Evolutionary conservation across 352 stramenopile genomes (phyloP).

Genomic region (Phytophthora pluvialis): DNA sequence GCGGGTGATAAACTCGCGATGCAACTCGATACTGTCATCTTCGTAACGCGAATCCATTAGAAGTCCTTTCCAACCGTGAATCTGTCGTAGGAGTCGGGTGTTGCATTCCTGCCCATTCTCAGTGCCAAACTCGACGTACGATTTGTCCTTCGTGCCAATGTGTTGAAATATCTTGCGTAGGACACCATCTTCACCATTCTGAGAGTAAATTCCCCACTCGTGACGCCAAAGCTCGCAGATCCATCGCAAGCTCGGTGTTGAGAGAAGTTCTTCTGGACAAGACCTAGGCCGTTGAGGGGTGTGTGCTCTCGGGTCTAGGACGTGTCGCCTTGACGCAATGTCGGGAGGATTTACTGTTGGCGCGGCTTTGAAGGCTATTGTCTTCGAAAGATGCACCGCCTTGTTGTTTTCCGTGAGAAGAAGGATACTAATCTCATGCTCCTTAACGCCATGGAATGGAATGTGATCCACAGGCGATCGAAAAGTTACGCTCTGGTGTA

Average conservation of each 20-base stretch:
- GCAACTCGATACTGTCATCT: constrained; percentile 55
- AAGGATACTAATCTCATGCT: constrained; percentile 45
- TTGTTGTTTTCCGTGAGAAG: constrained; percentile 61
- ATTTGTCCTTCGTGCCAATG: constrained; percentile 40
- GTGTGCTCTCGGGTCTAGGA: constrained; percentile 30
- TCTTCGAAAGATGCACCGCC: constrained; percentile 28
- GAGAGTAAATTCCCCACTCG: constrained; percentile 68
- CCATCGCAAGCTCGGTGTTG: constrained; percentile 32
- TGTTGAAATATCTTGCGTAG: constrained; percentile 63
- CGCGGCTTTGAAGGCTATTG: constrained; percentile 27
- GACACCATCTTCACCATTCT: constrained; percentile 80
- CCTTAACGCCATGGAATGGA: constrained; percentile 14
- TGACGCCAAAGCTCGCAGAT: constrained; percentile 68
- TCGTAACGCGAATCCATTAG: constrained; percentile 63
- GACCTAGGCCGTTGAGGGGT: constrained; percentile 29
- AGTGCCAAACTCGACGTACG: constrained; percentile 76
- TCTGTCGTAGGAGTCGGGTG: constrained; percentile 58
- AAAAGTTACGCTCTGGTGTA: constrained; percentile 43
- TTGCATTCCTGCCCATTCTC: constrained; percentile 68
- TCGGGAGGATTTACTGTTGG: constrained; percentile 13
- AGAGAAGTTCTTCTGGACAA: constrained; percentile 26
- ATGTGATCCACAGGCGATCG: constrained; percentile 44
- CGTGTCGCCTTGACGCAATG: constrained; percentile 19
- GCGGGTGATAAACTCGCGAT: constrained; percentile 63
- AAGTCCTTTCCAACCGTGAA: constrained; percentile 57